Evolutionary conservation across 2,329 filamentous ascomycete genomes (phyloP), one percentile per base, ranked within the genome.

Genomic region (Coniochaeta sp.): DNA sequence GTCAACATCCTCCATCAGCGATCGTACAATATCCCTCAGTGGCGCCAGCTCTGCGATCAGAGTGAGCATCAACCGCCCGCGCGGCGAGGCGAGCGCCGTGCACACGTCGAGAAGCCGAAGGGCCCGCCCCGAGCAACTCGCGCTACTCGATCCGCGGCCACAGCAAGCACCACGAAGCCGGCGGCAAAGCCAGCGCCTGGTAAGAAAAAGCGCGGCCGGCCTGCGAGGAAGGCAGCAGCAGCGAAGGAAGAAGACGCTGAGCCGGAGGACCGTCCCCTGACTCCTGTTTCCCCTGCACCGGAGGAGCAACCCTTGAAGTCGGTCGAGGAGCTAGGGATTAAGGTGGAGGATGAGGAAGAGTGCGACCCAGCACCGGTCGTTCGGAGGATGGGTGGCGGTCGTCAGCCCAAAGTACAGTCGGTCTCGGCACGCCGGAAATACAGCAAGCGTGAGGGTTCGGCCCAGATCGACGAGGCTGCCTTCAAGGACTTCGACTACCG

Each of bases 1-100:
- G 89, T 94, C 63, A 99, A 99, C 65, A 91, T 99, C 54, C 85
- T 97, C 63, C 95, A 96, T 70, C 90, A 95, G 66, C 82, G 94
- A 65, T 91, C 91, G 13, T 99, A 99, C 73, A 99, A 96, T 60
- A 76, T 99, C 4, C 92, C 92, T 1, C 91, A 99, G 69, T 99
- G 94, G 94, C 89, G 91, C 59, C 82, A 89, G 51, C 78, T 97
- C 33, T 96, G 91, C 65, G 89, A 96, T 57, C 91, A 96, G 70
- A 91, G 89, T 65, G 91, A 96, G 61, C 91, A 99, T 66, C 94
- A 97, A 62, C 94, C 94, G 9, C 94, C 94, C 0, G 94, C 94
- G 6, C 85, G 85, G 62, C 85, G 94, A 65, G 94, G 95, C 51
- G 88, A 94, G 70, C 78, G 87, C 58, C 82, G 89, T 55, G 81